Percentiles rank a stretch among this genome's conserved stretches.
phyloP scores from a whole-genome alignment of 2,329 filamentous ascomycete species.

The Fusarium falciforme region DNA sequence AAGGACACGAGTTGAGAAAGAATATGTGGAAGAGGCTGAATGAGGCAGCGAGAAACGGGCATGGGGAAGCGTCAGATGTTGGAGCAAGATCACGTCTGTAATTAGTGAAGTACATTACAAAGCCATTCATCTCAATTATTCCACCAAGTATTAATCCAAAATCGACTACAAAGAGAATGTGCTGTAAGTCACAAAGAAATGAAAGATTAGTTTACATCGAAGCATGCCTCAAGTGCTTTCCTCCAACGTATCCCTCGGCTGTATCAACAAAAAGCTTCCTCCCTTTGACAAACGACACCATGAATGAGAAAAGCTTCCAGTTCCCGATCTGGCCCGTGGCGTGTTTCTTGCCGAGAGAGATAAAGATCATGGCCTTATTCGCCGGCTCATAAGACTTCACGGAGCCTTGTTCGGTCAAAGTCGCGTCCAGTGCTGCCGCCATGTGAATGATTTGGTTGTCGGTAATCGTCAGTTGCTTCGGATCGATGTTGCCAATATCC shows the following conservation, averaged over 20 bases:
- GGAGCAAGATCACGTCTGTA: not conserved
- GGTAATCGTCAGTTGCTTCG: conserved; percentile 50
- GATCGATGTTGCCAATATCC: conserved; percentile 55
- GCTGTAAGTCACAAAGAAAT: not conserved
- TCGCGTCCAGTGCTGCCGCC: conserved; percentile 45
- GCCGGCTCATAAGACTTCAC: conserved; percentile 33
- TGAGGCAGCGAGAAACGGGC: conserved; percentile 25
- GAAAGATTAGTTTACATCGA: conserved; percentile 35
- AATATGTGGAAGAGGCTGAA: conserved; percentile 68
- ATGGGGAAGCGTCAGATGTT: not conserved
- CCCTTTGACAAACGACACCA: conserved; percentile 50
- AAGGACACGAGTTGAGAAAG: conserved; percentile 65
- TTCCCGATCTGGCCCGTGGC: conserved; percentile 49
- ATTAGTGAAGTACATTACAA: not conserved
- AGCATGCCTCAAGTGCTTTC: conserved; percentile 44
- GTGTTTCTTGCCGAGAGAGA: conserved; percentile 42
- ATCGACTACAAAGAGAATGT: not conserved
- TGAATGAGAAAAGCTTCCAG: conserved; percentile 48
- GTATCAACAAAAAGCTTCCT: conserved; percentile 48
- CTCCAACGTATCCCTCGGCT: conserved; percentile 45
- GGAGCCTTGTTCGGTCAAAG: conserved; percentile 28
- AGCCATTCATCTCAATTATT: not conserved
- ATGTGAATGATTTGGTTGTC: conserved; percentile 50
- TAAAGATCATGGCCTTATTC: conserved; percentile 45
- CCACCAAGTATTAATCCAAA: not conserved